Conservation (phyloP, 441 rosid genomes). For the Manihot esculenta region DNA sequence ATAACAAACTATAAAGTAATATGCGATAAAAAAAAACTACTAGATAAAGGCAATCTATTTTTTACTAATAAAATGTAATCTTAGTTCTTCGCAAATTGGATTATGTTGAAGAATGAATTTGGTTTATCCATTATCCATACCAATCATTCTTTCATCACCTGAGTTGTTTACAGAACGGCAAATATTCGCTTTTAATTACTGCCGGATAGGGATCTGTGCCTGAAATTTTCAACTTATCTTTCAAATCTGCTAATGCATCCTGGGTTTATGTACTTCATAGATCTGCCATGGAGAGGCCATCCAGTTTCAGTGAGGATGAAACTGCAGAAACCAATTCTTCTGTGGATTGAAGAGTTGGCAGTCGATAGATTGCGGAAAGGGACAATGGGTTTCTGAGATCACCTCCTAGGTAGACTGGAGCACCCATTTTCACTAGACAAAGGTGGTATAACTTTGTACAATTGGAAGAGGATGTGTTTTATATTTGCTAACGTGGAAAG, state of each 20-base stretch:
- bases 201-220: too few species aligned
- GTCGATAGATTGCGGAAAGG: conserved; percentile 11
- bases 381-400: conserved; percentile 9
- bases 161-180: too few species aligned
- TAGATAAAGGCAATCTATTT: too few species aligned
- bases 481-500: conserved; percentile 19
- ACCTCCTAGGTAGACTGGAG: neutral
- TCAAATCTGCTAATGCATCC: conserved; percentile 8
- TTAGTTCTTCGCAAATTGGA: too few species aligned
- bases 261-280: conserved; percentile 31
- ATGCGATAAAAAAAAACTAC: too few species aligned
- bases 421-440: neutral
- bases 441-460: conserved; percentile 20
- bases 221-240: neutral
- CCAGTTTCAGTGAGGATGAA: conserved; percentile 71
- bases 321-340: conserved; percentile 61
- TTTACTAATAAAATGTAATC: too few species aligned
- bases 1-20: too few species aligned
- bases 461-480: conserved; percentile 18
- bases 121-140: too few species aligned
- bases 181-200: too few species aligned
- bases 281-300: conserved; percentile 45
- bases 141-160: too few species aligned
- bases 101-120: too few species aligned
- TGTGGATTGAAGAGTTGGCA: conserved; percentile 29